These are phyloP conservation scores for Debaryomyces maramus DNA, from an alignment of 805 yeast genomes.

Conservation along the genomic window DNA sequence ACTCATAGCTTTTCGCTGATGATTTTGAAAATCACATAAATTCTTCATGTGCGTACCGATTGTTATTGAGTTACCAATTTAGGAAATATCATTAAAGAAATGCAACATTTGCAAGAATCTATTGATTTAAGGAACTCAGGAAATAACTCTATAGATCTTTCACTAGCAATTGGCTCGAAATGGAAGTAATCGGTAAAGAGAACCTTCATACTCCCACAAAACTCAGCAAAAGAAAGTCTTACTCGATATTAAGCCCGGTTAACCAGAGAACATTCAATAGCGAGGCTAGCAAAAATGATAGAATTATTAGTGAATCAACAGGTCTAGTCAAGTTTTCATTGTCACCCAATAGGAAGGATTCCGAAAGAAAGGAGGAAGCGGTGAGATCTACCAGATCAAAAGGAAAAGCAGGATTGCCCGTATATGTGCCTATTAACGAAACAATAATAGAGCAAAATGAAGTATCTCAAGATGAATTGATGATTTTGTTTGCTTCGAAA, in stretches of 20 bases:
- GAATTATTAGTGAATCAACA: conserved; percentile 51
- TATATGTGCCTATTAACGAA: conserved; percentile 32
- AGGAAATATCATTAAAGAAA: conserved; percentile 2
- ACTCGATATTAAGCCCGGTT: conserved; percentile 14
- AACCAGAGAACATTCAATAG: background rate
- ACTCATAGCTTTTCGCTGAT: too few species aligned
- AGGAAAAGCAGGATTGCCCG: conserved; percentile 29
- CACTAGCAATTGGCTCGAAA: background rate
- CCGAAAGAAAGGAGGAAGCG: background rate
- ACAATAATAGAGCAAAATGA: conserved; percentile 6
- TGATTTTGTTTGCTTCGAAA: conserved; percentile 44
- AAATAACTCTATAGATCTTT: background rate
- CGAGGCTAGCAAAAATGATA: conserved; percentile 8
- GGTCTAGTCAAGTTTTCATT: conserved; percentile 50
- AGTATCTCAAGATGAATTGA: conserved; percentile 11
- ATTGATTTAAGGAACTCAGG: background rate
- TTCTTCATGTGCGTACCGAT: conserved; percentile 7
- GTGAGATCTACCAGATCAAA: conserved; percentile 1
- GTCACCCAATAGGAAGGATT: conserved; percentile 10
- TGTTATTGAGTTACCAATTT: conserved; percentile 12
- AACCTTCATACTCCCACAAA: conserved; percentile 9
- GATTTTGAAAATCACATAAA: conserved; percentile 1
- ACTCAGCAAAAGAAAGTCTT: conserved; percentile 13
- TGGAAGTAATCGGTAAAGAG: conserved; percentile 5
- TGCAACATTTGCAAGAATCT: background rate